Evolutionary conservation across 495 filamentous ascomycete species (phyloP).

Genomic region (Viridothelium virens): DNA sequence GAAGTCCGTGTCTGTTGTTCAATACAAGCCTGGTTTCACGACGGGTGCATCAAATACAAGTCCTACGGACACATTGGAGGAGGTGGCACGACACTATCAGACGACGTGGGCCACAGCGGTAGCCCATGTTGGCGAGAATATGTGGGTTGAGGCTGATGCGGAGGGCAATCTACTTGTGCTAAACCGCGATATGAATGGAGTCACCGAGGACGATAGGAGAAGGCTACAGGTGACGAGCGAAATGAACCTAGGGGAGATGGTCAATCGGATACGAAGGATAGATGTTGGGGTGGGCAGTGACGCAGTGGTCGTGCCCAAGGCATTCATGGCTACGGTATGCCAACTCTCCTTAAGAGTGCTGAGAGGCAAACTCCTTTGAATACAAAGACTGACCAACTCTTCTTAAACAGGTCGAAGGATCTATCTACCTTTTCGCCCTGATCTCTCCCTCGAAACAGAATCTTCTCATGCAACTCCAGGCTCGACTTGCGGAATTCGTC

Average conservation of each 20-base stretch:
- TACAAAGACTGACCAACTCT: not conserved
- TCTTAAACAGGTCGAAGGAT: slow-evolving; percentile 65
- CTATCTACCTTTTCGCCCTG: slow-evolving; percentile 78
- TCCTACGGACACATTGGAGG: slow-evolving; percentile 45
- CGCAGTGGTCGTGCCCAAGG: slow-evolving; percentile 66
- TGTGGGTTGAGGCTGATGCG: slow-evolving; percentile 71
- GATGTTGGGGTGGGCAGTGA: slow-evolving; percentile 50
- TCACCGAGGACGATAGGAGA: slow-evolving; percentile 63
- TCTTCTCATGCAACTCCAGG: slow-evolving; percentile 76
- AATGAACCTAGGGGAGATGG: slow-evolving; percentile 81
- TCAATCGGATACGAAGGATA: slow-evolving; percentile 68
- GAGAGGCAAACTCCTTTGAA: slow-evolving; percentile 3
- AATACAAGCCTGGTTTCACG: slow-evolving; percentile 47
- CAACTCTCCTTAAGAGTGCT: slow-evolving; percentile 10
- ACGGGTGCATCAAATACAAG: slow-evolving; percentile 22
- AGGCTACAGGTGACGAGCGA: slow-evolving; percentile 69
- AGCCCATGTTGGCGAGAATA: slow-evolving; percentile 59
- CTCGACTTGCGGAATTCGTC: slow-evolving; percentile 55
- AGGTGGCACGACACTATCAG: slow-evolving; percentile 73
- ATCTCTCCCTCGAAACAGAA: slow-evolving; percentile 64
- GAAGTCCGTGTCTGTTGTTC: slow-evolving; percentile 77
- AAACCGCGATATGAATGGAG: slow-evolving; percentile 58
- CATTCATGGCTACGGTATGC: slow-evolving; percentile 82
- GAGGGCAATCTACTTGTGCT: slow-evolving; percentile 83
- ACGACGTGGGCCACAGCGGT: slow-evolving; percentile 76